Conservation (phyloP, 1,284 basidiomycete species). For the Trichosporon coremiiforme region DNA sequence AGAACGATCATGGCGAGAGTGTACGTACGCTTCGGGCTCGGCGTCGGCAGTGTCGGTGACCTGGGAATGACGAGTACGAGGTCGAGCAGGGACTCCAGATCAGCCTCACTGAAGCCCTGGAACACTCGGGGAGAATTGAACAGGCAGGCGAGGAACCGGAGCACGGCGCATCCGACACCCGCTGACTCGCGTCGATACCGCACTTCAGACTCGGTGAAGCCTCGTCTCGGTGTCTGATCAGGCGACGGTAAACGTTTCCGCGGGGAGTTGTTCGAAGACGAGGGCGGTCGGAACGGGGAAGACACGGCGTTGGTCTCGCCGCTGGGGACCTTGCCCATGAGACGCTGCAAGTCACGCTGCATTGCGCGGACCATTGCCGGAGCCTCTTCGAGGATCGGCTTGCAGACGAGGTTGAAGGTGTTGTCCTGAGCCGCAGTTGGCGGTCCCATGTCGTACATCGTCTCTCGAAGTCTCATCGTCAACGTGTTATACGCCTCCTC, state of each 20-base stretch:
- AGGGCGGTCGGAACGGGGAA: slow-evolving; percentile 40
- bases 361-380: slow-evolving; percentile 51
- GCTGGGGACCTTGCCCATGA: slow-evolving; percentile 47
- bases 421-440: background rate
- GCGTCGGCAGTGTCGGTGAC: slow-evolving; percentile 49
- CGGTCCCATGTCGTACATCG: slow-evolving; percentile 32
- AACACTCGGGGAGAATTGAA: slow-evolving; percentile 41
- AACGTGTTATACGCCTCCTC: slow-evolving; percentile 53
- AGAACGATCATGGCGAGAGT: slow-evolving; percentile 50
- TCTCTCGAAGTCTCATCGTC: slow-evolving; percentile 35
- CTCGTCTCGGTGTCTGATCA: slow-evolving; percentile 26
- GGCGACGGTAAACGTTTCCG: slow-evolving; percentile 11
- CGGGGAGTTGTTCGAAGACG: slow-evolving; percentile 5
- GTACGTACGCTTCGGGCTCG: slow-evolving; percentile 55
- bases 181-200: slow-evolving; percentile 52
- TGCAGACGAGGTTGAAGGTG: background rate
- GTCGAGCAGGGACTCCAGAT: slow-evolving; percentile 48
- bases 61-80: slow-evolving; percentile 50
- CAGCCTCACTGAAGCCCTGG: slow-evolving; percentile 46
- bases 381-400: slow-evolving; percentile 46
- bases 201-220: slow-evolving; percentile 54
- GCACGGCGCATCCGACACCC: slow-evolving; percentile 46
- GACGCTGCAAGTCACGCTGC: slow-evolving; percentile 45
- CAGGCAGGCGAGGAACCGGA: slow-evolving; percentile 44
- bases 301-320: slow-evolving; percentile 33